Percentiles rank a stretch among this genome's conserved stretches.
These are phyloP conservation scores for Verticillium nubilum DNA, from an alignment of 2,329 filamentous ascomycete genomes.

Conservation along the genomic window DNA sequence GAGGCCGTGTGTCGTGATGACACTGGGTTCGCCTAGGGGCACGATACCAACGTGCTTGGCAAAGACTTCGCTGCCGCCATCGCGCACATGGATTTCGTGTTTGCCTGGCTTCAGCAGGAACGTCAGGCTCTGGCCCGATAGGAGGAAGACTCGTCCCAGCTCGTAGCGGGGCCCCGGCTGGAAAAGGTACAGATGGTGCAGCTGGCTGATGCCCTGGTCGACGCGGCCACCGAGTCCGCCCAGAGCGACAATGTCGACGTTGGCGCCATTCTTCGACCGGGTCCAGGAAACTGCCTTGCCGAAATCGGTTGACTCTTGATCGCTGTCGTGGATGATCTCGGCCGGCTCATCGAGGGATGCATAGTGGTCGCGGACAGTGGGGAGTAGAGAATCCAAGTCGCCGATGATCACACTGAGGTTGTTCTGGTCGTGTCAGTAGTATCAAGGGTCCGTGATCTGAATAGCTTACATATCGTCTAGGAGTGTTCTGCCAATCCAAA, in stretches of 20 bases:
- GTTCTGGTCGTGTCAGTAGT: constrained; percentile 29
- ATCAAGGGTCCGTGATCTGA: not conserved
- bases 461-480: not conserved
- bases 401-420: constrained; percentile 73
- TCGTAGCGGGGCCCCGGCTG: constrained; percentile 44
- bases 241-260: constrained; percentile 67
- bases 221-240: constrained; percentile 86
- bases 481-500: constrained; percentile 16
- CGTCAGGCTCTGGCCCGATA: constrained; percentile 76
- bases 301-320: constrained; percentile 89
- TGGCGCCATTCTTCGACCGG: constrained; percentile 27
- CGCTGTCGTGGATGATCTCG: constrained; percentile 62
- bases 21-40: constrained; percentile 70
- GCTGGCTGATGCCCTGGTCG: constrained; percentile 84
- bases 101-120: constrained; percentile 68
- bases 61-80: constrained; percentile 48
- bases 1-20: constrained; percentile 74
- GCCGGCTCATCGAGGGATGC: constrained; percentile 43
- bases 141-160: constrained; percentile 63
- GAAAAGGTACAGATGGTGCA: constrained; percentile 75
- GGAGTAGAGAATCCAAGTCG: constrained; percentile 78
- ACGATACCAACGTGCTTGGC: constrained; percentile 81
- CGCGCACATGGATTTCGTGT: constrained; percentile 63
- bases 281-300: constrained; percentile 69
- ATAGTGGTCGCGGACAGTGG: constrained; percentile 62